A percentile compares a stretch with the other conserved stretches of the same genome.
Conservation (phyloP, 1,139 yeast genomes). For the Zygoascus sp. region DNA sequence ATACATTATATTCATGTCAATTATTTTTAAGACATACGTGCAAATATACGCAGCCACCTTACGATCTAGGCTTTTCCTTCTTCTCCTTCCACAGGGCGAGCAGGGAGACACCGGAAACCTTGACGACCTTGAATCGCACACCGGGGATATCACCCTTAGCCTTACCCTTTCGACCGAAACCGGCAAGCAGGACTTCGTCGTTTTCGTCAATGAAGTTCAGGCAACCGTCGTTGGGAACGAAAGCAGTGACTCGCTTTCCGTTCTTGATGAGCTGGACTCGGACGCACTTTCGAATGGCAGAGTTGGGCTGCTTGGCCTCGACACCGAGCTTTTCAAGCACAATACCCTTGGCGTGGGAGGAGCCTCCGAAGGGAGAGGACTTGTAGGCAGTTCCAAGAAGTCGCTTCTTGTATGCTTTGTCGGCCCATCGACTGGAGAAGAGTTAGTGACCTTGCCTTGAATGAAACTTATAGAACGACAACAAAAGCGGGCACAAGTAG, state of each 20-base stretch:
- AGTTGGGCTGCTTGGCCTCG: conserved; percentile 99
- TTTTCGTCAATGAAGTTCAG: conserved; percentile 98
- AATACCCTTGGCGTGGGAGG: conserved; percentile 99
- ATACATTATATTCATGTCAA: conserved; percentile 8
- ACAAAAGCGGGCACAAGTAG: background rate
- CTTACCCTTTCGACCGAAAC: conserved; percentile 99
- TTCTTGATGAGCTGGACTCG: conserved; percentile 99
- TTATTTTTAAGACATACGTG: conserved; percentile 7
- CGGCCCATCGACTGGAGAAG: conserved; percentile 87
- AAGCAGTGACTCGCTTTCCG: conserved; percentile 99
- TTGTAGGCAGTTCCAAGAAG: conserved; percentile 99
- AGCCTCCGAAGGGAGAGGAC: conserved; percentile 99
- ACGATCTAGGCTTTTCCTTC: conserved; percentile 99
- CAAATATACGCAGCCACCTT: conserved; percentile 33
- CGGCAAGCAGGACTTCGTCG: conserved; percentile 98
- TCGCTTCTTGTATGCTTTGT: conserved; percentile 96
- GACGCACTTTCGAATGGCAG: conserved; percentile 99
- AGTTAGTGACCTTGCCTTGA: background rate
- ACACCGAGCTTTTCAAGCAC: conserved; percentile 99
- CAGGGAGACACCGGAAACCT: conserved; percentile 99
- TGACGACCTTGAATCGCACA: conserved; percentile 99
- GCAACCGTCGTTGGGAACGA: conserved; percentile 99
- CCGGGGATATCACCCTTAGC: conserved; percentile 99
- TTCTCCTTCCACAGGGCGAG: conserved; percentile 99
- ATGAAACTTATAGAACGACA: background rate